Conservation (phyloP, 179 eudicot genomes). For the Heliamphora pulchella region DNA sequence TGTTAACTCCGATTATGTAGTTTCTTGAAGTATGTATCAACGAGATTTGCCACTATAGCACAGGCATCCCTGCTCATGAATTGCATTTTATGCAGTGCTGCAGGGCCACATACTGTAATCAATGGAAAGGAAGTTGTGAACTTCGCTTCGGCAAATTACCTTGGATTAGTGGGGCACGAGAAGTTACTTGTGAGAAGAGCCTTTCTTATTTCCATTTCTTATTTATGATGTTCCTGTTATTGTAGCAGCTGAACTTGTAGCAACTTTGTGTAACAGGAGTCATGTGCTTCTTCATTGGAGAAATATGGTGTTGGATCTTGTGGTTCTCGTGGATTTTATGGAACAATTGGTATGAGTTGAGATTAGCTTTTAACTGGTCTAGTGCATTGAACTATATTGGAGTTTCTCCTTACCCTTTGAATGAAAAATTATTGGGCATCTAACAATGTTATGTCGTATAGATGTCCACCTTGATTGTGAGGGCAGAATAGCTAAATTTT, state of each 20-base stretch:
- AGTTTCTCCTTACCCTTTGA: background rate
- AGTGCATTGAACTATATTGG: background rate
- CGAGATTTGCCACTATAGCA: background rate
- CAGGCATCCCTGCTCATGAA: slow-evolving; percentile 6
- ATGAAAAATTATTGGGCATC: background rate
- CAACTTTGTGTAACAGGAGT: slow-evolving; percentile 43
- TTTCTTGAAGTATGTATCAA: background rate
- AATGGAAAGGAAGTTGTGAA: slow-evolving; percentile 82
- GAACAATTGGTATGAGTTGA: slow-evolving; percentile 66
- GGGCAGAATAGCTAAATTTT: slow-evolving; percentile 82
- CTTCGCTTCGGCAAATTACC: slow-evolving; percentile 92
- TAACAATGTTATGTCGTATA: slow-evolving; percentile 22
- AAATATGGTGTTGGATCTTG: slow-evolving; percentile 98
- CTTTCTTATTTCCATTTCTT: background rate
- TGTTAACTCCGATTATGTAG: background rate
- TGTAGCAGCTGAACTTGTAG: background rate
- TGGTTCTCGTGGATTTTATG: slow-evolving; percentile 98
- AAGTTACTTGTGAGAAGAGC: slow-evolving; percentile 59
- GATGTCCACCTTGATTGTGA: slow-evolving; percentile 99
- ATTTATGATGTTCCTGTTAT: background rate
- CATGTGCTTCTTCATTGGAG: slow-evolving; percentile 78
- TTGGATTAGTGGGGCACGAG: slow-evolving; percentile 73
- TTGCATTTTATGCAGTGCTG: slow-evolving; percentile 59
- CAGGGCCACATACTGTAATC: slow-evolving; percentile 72
- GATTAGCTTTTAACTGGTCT: background rate